Evolutionary conservation across 176 grass and related monocot species (phyloP), one percentile per base, ranked within the genome.

Genomic region (Calamus simplicifolius): DNA sequence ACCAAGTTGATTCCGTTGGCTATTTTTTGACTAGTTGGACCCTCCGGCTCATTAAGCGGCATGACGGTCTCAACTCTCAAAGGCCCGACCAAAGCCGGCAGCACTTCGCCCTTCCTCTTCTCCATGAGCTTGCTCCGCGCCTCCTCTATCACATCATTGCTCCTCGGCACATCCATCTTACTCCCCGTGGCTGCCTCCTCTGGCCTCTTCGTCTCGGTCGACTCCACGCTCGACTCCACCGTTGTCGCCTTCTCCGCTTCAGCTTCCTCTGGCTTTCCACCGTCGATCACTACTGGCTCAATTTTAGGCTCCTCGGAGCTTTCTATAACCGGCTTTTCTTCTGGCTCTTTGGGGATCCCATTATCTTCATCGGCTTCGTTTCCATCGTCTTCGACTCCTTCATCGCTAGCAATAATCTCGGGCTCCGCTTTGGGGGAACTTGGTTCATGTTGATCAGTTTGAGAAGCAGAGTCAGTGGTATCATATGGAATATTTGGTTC

Each of bases 41-140:
- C 51, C 52, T 25, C 25, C 13, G 57, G 57, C 13, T 68, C 65
- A 4, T 48, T 51, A 28, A 68, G 18, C 28, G 27, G 25, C 7
- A 68, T 68, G 12, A 56, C 65, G n/a, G 65, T 48, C 51, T 68
- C 65, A 2, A n/a, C n/a, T n/a, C n/a, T n/a, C n/a, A 68, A 68
- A 2, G 52, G 51, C 0, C 65, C 65, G 3, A 68, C 65, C 65
- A 68, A 21, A 8, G 65, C 65, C n/a, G 17, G 14, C 65, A 68
- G 14, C 65, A 68, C 65, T 14, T 68, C 56, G 65, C 65, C 48
- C 65, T 68, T 56, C 65, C 21, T 56, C 65, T 15, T 68, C 28
- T 56, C 28, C 65, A 56, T 10, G 4, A 68, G 52, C 18, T 55
- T 68, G 52, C 52, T 38, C 10, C 65, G 13, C 0, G 65, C 35